phyloP scores from a whole-genome alignment of 2,329 filamentous ascomycete genomes.

The Coniella lustricola region DNA sequence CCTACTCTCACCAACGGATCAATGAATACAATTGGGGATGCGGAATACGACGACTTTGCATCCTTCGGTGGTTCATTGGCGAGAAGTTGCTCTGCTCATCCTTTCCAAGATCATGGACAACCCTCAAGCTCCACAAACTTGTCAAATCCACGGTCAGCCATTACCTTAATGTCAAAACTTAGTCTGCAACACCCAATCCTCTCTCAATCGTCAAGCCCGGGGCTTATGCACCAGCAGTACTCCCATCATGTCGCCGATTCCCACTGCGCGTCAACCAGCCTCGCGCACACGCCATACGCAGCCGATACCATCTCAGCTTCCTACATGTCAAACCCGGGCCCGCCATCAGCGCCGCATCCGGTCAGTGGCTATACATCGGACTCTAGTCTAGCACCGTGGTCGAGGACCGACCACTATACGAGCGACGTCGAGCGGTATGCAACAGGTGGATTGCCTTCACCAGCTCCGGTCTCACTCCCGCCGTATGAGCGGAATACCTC shows the following conservation, averaged over 20 bases:
- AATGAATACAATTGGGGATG: conserved; percentile 38
- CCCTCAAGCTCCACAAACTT: conserved; percentile 19
- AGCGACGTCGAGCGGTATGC: conserved; percentile 26
- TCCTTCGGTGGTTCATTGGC: conserved; percentile 37
- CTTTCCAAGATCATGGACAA: conserved; percentile 31
- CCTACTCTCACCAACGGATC: conserved; percentile 32
- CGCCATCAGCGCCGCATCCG: conserved; percentile 16
- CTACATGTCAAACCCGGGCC: conserved; percentile 7
- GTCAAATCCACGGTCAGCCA: conserved; percentile 24
- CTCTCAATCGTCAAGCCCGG: conserved; percentile 22
- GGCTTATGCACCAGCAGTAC: conserved; percentile 28
- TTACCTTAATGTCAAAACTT: conserved; percentile 23
- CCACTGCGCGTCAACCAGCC: conserved; percentile 35
- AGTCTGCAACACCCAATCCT: conserved; percentile 25
- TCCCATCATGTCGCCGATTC: conserved; percentile 29
- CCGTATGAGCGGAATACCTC: conserved; percentile 23
- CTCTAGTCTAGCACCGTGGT: conserved; percentile 30
- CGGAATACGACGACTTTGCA: conserved; percentile 46
- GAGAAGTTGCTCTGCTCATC: conserved; percentile 30
- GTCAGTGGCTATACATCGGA: conserved; percentile 33
- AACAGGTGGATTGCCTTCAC: conserved; percentile 12
- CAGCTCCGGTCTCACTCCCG: conserved; percentile 16
- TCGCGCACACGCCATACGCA: conserved; percentile 28
- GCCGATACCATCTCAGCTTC: conserved; percentile 18
- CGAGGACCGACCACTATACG: conserved; percentile 31